These are phyloP conservation scores for Trichophaea hybrida DNA, from an alignment of 2,329 filamentous ascomycete species.

Conservation along the genomic window DNA sequence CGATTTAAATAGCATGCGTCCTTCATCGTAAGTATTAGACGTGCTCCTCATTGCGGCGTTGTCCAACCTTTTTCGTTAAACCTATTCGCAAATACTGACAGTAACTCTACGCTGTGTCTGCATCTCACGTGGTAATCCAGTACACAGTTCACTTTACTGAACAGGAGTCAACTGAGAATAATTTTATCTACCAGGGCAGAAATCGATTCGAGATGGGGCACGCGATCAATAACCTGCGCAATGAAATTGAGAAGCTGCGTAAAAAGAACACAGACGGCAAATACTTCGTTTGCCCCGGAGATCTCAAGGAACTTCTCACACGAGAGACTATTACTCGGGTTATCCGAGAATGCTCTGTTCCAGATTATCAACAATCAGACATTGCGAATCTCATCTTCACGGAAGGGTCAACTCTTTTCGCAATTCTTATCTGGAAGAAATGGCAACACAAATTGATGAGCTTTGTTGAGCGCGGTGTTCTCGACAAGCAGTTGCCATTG, in stretches of 20 bases:
- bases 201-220: background rate
- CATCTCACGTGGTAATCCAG: too few relatives aligned
- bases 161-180: too few relatives aligned
- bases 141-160: too few relatives aligned
- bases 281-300: background rate
- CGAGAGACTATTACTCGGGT: background rate
- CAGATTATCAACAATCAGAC: background rate
- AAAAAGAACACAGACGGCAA: background rate
- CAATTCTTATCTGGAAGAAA: background rate
- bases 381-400: background rate
- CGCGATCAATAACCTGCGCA: background rate
- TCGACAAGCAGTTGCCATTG: background rate
- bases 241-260: background rate
- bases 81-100: too few relatives aligned
- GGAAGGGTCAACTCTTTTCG: background rate
- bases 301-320: background rate
- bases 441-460: background rate
- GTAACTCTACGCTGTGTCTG: too few relatives aligned
- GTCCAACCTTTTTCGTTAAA: too few relatives aligned
- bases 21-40: too few relatives aligned
- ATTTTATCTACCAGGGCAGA: too few relatives aligned
- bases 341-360: too few relatives aligned
- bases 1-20: too few relatives aligned
- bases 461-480: background rate
- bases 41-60: too few relatives aligned